Evolutionary conservation across 2,329 filamentous ascomycete genomes (phyloP).

Genomic region (Colletotrichum musae): DNA sequence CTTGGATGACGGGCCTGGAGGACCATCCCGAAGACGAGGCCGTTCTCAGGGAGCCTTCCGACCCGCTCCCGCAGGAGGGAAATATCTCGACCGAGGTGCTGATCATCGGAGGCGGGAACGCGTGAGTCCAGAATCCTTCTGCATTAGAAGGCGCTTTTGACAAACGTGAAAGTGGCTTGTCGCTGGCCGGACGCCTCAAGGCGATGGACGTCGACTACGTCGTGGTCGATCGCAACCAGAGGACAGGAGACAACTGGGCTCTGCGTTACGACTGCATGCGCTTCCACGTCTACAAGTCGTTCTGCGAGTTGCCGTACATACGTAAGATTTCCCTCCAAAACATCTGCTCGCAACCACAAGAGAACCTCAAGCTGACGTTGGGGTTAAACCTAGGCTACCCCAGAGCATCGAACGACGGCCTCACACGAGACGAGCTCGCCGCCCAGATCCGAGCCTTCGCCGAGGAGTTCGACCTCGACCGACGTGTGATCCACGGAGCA

Average conservation of each 20-base stretch:
- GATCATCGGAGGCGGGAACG: constrained; percentile 52
- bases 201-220: constrained; percentile 53
- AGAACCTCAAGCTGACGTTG: neutral
- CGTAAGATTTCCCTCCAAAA: constrained; percentile 40
- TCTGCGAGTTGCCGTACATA: constrained; percentile 54
- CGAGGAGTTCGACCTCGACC: constrained; percentile 47
- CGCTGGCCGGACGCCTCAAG: constrained; percentile 55
- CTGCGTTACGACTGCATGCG: constrained; percentile 54
- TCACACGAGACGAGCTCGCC: constrained; percentile 46
- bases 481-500: constrained; percentile 49
- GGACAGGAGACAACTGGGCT: constrained; percentile 57
- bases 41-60: constrained; percentile 43
- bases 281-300: constrained; percentile 56
- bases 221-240: constrained; percentile 53
- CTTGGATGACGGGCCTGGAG: constrained; percentile 47
- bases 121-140: constrained; percentile 42
- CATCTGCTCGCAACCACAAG: neutral
- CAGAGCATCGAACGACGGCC: constrained; percentile 39
- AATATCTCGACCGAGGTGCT: constrained; percentile 51
- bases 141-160: neutral
- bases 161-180: constrained; percentile 42
- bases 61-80: constrained; percentile 34
- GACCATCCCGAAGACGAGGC: constrained; percentile 47
- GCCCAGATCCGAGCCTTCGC: constrained; percentile 47
- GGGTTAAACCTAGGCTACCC: constrained; percentile 31